Base-by-base conservation (phyloP, 305 asterid species). In the Fraxinus ornus region DNA sequence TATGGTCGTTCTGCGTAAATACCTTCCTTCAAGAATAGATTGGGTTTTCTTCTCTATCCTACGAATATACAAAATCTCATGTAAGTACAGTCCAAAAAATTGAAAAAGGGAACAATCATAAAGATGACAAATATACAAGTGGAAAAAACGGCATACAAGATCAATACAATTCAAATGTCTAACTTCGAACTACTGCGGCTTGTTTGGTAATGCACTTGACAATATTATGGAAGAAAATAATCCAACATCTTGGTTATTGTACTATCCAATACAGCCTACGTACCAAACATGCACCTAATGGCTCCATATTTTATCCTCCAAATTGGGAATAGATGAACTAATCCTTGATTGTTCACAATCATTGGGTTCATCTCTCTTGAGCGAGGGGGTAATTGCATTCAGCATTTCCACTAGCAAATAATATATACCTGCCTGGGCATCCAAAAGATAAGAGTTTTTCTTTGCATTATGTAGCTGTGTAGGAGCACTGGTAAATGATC, bases 401-500 rank as follows among this genome's bases (percentile, higher is more conserved):
- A 21, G 72, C 9, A 62, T 22, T 24, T 62, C 72, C 15, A 60
- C 30, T 19, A 21, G 32, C 71, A 62, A 8, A 9, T 26, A 68
- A 3, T 66, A 26, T 68, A 15, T 68, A 68, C 21, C 39, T 68
- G 75, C 75, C 32, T 3, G 21, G 35, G 75, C 75, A 64, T 64
- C 72, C 75, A 68, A 68, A 28, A 28, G 35, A 28, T 24, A 24
- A 21, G 37, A 68, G 37, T 15, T 28, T 66, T 24, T 68, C 37
- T 68, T 68, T 30, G 9, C 19, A 28, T 70, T 13, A 5, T 70
- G 76, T 70, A 64, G 15, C 72, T 24, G 32, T 7, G 35, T 64
- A 64, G 74, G 74, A 66, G n/a, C 74, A 30, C 75, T 30, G 22
- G 76, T 70, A 70, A 66, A 28, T 70, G 76, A 70, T 17, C 15